Conservation (phyloP, 2,329 filamentous ascomycete genomes). For the Penicillium digitatum region DNA sequence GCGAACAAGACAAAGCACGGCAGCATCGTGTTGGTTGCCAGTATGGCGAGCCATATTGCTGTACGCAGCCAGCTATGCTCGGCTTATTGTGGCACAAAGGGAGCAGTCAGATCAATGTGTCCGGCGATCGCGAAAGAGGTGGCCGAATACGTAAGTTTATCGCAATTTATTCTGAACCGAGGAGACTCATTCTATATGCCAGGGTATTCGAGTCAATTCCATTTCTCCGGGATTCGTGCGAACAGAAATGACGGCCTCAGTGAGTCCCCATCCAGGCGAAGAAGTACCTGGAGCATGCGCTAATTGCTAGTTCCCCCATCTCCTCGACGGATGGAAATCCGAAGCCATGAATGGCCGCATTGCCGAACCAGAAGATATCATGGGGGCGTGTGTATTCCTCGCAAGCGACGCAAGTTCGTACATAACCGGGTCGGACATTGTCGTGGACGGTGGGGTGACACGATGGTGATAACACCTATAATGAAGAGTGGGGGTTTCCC, state of each 20-base stretch:
- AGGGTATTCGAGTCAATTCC: constrained; percentile 44
- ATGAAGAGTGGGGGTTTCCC: constrained; percentile 16
- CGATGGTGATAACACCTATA: constrained; percentile 31
- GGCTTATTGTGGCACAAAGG: constrained; percentile 49
- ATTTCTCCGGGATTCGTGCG: constrained; percentile 42
- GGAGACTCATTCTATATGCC: not conserved
- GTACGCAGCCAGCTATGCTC: constrained; percentile 49
- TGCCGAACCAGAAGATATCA: constrained; percentile 50
- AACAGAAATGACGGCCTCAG: constrained; percentile 35
- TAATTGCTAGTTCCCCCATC: constrained; percentile 41
- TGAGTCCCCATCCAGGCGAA: constrained; percentile 13
- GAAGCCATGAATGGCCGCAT: constrained; percentile 49
- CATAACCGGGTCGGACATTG: constrained; percentile 46
- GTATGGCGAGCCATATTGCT: constrained; percentile 52
- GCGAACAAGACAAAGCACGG: constrained; percentile 49
- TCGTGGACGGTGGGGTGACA: constrained; percentile 45
- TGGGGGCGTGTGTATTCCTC: constrained; percentile 48
- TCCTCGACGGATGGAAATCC: constrained; percentile 49
- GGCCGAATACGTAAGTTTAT: constrained; percentile 31
- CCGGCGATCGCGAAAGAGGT: constrained; percentile 48
- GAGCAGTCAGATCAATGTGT: constrained; percentile 47
- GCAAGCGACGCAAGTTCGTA: constrained; percentile 49
- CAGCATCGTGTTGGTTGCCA: constrained; percentile 53
- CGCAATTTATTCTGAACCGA: rapidly evolving
- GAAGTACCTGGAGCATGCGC: not conserved